Evolutionary conservation across 2,329 filamentous ascomycete genomes (phyloP), one percentile per base, ranked within the genome.

Genomic region (Neobulgaria alba): DNA sequence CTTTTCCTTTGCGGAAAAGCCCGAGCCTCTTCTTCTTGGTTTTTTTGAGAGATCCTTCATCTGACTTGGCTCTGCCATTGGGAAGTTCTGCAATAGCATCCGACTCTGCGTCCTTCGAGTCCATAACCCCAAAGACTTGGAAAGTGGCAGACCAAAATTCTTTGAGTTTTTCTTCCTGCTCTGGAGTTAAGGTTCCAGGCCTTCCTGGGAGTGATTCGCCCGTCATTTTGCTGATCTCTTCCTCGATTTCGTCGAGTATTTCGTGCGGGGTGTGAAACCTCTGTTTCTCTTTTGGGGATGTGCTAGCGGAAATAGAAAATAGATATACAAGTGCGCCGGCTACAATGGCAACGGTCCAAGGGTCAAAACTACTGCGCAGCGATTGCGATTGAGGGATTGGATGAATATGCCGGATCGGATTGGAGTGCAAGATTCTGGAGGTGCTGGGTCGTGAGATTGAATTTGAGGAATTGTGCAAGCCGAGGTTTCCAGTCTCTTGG

Each of bases 91-190:
- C 33, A 16, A 42, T 42, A 5, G 38, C 47, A 36, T 52, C 37
- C 32, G 49, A 51, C 38, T 65, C 60, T 14, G 52, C 46, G 29
- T 59, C 47, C 41, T 55, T 51, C n/a, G 61, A 55, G 19, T 65
- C 63, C 18, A 64, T 52, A 40, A 88, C 72, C 19, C 82, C 85
- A 59, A 84, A 88, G 33, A 95, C 71, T 48, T 83, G 80, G 51
- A 93, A 73, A 29, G 87, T 72, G 39, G 79, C 68, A 10, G 73
- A 64, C 92, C 92, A 98, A 52, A 96, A 74, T 62, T 93, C 83
- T 56, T 82, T 84, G 43, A 98, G 69, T 66, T 93, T 95, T 49
- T 76, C 75, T 56, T 95, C 86, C 65, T 98, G 80, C 48, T 95
- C 89, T 3, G 78, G 63, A n/a, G 89, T 95, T 43, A 98, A 71